phyloP scores from a whole-genome alignment of 2,329 filamentous ascomycete species.

The Karstenula rhodostoma region DNA sequence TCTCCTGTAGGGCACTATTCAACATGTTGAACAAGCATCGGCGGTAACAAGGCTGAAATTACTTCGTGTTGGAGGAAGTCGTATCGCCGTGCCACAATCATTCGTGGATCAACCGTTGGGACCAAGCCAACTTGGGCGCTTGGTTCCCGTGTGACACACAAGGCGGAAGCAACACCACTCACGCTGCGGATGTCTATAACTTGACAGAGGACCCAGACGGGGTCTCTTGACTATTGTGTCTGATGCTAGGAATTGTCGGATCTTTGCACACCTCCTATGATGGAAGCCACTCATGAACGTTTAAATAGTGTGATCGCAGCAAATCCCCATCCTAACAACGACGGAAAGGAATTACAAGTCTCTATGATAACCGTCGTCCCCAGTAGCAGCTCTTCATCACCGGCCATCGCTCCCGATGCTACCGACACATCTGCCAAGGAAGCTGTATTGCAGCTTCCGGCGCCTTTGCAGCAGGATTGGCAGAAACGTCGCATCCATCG shows the following conservation, averaged over 20 bases:
- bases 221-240: background rate
- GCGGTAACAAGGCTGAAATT: background rate
- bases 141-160: background rate
- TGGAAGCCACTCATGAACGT: background rate
- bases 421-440: background rate
- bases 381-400: background rate
- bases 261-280: background rate
- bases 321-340: background rate
- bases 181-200: background rate
- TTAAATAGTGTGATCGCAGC: background rate
- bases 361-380: background rate
- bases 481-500: conserved; percentile 9
- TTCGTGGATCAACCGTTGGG: background rate
- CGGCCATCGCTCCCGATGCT: background rate
- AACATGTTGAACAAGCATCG: background rate
- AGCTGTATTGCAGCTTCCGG: background rate
- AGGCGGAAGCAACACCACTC: background rate
- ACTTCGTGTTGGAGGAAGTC: background rate
- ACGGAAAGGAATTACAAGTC: background rate
- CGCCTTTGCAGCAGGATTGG: conserved; percentile 1
- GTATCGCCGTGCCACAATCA: conserved; percentile 1
- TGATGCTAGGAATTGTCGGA: background rate
- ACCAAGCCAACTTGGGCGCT: background rate
- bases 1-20: background rate
- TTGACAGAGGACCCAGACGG: background rate